Evolutionary conservation across 2,329 filamentous ascomycete species (phyloP), one percentile per base, ranked within the genome.

Genomic region (Colletotrichum camelliae): DNA sequence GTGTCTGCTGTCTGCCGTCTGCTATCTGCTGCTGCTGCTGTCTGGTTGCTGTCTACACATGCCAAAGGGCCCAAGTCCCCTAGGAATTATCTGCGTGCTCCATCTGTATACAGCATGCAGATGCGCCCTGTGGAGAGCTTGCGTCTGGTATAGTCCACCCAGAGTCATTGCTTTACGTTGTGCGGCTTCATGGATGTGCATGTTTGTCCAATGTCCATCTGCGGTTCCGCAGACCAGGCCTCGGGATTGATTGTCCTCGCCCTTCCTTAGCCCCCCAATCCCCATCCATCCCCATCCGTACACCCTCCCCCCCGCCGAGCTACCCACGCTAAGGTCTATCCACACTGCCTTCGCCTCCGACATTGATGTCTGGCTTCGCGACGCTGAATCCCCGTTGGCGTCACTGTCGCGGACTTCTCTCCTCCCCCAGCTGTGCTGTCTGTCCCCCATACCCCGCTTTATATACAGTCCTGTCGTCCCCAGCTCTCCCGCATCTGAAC

Each of bases 401-500:
- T 72, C 62, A 72, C 68, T 55, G 29, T 60, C 48, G 60, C 73
- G 43, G 69, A 35, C 73, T 64, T 73, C 57, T 73, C 35, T 67
- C 73, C 73, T 67, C 73, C 73, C 55, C 27, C 21, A 52, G 67
- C 72, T 74, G 43, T 35, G 29, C 39, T 43, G 39, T n/a, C 48
- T 69, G 33, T 43, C 61, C 68, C 67, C 57, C 73, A 35, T 64
- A 68, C 73, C 73, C 73, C 73, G 73, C 73, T 75, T 75, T 75
- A 75, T 75, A 75, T 75, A 75, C 73, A 64, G 73, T 75, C 73
- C 55, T 75, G 35, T 62, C 43, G 15, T 67, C 73, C 64, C 73
- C 73, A 55, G 37, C 43, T 52, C 24, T 24, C 35, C 21, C 35
- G 9, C 16, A 15, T 18, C 33, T 58, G 52, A 68, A 18, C 12